Conservation (phyloP, 1,139 yeast species). For the Hyphopichia khmerensis region DNA sequence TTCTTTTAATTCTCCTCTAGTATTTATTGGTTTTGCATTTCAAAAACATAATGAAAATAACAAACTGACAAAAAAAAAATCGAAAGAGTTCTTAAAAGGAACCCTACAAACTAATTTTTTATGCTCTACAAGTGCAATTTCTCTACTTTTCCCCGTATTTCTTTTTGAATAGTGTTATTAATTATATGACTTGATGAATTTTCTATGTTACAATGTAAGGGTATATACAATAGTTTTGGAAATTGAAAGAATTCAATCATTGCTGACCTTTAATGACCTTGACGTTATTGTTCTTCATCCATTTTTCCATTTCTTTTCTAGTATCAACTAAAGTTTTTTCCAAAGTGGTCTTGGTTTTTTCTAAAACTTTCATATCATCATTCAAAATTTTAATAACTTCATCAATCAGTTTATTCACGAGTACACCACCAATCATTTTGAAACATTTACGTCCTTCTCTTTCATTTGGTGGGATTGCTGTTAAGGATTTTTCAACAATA, state of each 20-base stretch:
- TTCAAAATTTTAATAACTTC: constrained; percentile 71
- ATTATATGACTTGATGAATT: background rate
- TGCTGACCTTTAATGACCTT: constrained; percentile 49
- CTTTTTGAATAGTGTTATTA: background rate
- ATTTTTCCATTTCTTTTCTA: constrained; percentile 58
- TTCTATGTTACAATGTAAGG: background rate
- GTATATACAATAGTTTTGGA: background rate
- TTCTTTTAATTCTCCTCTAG: background rate
- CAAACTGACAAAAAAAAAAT: too few relatives aligned
- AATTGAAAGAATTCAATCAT: background rate
- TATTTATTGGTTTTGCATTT: background rate
- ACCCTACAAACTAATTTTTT: too few relatives aligned
- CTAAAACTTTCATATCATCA: constrained; percentile 51
- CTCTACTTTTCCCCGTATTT: background rate
- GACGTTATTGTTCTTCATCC: constrained; percentile 68
- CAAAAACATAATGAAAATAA: background rate
- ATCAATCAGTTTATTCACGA: constrained; percentile 77
- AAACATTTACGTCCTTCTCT: constrained; percentile 71
- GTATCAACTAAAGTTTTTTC: constrained; percentile 46
- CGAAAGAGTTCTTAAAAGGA: too few relatives aligned
- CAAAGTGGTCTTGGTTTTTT: constrained; percentile 42
- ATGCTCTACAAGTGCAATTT: too few relatives aligned
- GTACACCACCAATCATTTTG: constrained; percentile 92
- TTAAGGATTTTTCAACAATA: constrained; percentile 36
- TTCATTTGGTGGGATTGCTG: constrained; percentile 30